These are phyloP conservation scores for Rhodotorula sp. DNA, from an alignment of 1,284 basidiomycete genomes.

Conservation along the genomic window DNA sequence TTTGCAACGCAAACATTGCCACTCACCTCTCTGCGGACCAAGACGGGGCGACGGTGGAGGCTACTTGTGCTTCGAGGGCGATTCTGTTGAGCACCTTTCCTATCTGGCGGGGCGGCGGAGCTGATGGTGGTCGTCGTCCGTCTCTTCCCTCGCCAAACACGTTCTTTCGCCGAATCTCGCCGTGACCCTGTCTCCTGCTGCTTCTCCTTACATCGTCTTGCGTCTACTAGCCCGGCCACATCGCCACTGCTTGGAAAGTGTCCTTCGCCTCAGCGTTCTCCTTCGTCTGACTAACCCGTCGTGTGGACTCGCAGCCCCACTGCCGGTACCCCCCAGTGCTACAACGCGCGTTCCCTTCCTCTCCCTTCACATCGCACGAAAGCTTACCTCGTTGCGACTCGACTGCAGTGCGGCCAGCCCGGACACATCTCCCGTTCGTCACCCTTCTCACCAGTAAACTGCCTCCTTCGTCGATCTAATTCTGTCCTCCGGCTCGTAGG, in stretches of 20 bases:
- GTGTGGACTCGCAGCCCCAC: conserved; percentile 17
- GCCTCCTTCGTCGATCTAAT: neutral
- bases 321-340: conserved; percentile 37
- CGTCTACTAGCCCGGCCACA: conserved; percentile 26
- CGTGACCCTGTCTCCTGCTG: neutral
- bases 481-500: conserved; percentile 4
- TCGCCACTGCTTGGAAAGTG: conserved; percentile 31
- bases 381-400: neutral
- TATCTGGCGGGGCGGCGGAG: conserved; percentile 16
- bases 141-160: neutral
- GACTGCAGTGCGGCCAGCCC: conserved; percentile 31
- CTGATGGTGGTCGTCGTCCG: conserved; percentile 21
- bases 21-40: neutral
- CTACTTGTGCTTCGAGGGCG: neutral
- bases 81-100: conserved; percentile 14
- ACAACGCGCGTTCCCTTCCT: conserved; percentile 28
- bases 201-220: neutral
- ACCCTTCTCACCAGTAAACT: too few relatives aligned
- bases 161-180: neutral
- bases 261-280: neutral
- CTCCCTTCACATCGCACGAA: neutral
- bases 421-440: conserved; percentile 40
- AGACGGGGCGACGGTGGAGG: neutral
- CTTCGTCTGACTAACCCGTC: neutral
- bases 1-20: conserved; percentile 12